A percentile compares a stretch with the other conserved stretches of the same genome.
phyloP scores from a whole-genome alignment of 2,329 filamentous ascomycete genomes.

The Stachybotrys chartarum region DNA sequence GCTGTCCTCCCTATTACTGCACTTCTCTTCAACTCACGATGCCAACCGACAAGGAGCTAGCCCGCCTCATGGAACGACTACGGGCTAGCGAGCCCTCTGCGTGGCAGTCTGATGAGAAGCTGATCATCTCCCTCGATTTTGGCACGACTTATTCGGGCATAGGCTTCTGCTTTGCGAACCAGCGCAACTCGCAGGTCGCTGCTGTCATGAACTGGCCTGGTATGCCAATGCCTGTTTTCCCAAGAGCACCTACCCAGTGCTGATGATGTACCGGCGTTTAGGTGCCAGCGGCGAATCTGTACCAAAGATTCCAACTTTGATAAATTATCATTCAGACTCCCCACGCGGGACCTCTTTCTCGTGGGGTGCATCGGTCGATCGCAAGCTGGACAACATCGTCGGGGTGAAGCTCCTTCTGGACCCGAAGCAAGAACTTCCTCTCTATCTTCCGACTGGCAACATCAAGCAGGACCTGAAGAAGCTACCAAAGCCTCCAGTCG shows the following conservation, averaged over 20 bases:
- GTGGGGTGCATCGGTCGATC: slow-evolving; percentile 8
- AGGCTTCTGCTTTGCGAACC: slow-evolving; percentile 8
- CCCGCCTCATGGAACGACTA: background rate
- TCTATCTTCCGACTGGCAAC: slow-evolving; percentile 4
- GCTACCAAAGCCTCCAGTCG: slow-evolving; percentile 8
- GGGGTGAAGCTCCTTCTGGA: slow-evolving; percentile 13
- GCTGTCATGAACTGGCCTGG: slow-evolving; percentile 10
- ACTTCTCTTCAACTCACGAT: background rate
- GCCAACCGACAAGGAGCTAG: background rate
- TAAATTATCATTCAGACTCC: slow-evolving; percentile 5
- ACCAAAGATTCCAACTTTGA: slow-evolving; percentile 11
- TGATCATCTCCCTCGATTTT: slow-evolving; percentile 10
- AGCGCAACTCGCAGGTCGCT: slow-evolving; percentile 4
- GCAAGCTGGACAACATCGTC: slow-evolving; percentile 3
- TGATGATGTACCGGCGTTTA: background rate
- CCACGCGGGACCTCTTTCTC: slow-evolving; percentile 1
- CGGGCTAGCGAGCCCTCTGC: background rate
- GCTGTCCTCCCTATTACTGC: background rate
- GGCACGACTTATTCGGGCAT: slow-evolving; percentile 10
- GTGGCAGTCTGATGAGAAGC: slow-evolving; percentile 2
- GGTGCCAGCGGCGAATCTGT: background rate
- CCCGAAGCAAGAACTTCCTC: slow-evolving; percentile 4
- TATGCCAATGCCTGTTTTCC: slow-evolving; percentile 2
- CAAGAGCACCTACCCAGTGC: too few relatives aligned
- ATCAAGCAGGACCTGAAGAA: slow-evolving; percentile 1